Evolutionary conservation across 139 green algal species (phyloP).

Genomic region (Chlamydomonas incerta): DNA sequence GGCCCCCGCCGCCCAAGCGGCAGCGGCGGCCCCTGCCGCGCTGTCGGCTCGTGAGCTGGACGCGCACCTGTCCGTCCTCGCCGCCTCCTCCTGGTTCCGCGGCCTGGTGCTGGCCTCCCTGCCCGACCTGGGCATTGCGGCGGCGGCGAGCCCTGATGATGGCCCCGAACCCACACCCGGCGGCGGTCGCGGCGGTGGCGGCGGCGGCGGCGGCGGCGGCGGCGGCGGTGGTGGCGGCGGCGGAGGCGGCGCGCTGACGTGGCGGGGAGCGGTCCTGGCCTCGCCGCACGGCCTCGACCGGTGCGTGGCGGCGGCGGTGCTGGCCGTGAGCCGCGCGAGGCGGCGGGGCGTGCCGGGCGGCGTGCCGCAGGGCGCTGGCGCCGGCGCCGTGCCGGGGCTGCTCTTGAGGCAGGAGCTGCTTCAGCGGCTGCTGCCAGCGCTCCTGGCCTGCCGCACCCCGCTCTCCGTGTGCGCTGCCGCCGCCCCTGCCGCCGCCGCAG

Average conservation of each 20-base stretch:
- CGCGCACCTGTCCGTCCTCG: slow-evolving; percentile 2
- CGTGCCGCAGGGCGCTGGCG: no score
- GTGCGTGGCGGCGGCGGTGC: slow-evolving; percentile 6
- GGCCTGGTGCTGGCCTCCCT: not conserved
- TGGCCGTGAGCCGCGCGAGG: not conserved
- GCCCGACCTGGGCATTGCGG: not conserved
- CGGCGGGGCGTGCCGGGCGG: no score
- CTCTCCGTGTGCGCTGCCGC: slow-evolving; percentile 13
- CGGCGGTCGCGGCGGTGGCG: not conserved
- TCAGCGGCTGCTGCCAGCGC: not conserved
- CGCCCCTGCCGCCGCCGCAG: slow-evolving; percentile 21
- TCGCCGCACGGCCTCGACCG: not conserved
- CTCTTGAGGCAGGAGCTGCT: not conserved
- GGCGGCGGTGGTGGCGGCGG: no score
- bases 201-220: no score
- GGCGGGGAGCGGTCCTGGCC: not conserved
- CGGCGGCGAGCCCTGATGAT: not conserved
- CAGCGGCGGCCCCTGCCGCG: no score
- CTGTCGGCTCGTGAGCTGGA: not conserved
- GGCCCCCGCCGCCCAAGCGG: no score
- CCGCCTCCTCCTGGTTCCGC: slow-evolving; percentile 6
- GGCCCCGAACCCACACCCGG: not conserved
- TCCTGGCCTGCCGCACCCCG: not conserved
- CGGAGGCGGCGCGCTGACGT: not conserved
- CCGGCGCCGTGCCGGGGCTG: no score